A percentile compares a stretch with the other conserved stretches of the same genome.
phyloP scores from a whole-genome alignment of 2,329 filamentous ascomycete species.

The Apiospora sp. region DNA sequence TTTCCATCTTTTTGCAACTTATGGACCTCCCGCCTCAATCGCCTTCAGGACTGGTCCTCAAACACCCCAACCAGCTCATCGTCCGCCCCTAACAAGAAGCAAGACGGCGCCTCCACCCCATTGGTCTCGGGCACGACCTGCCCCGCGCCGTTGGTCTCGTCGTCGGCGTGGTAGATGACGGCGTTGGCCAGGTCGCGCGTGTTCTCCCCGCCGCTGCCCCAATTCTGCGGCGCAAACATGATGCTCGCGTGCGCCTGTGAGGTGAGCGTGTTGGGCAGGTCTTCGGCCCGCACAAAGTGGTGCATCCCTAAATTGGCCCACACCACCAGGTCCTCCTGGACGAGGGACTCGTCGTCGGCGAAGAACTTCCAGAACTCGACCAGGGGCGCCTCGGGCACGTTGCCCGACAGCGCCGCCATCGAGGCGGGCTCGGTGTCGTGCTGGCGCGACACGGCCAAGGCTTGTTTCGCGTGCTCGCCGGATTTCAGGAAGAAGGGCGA shows the following conservation, averaged over 20 bases:
- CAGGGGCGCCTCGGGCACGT: conserved; percentile 41
- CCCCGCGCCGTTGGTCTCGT: neutral
- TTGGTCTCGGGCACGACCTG: neutral
- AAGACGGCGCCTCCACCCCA: neutral
- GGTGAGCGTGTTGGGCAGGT: conserved; percentile 39
- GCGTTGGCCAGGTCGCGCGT: conserved; percentile 18
- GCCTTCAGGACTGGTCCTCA: neutral
- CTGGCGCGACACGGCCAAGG: conserved; percentile 49
- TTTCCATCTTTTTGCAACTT: too few species aligned
- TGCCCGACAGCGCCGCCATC: conserved; percentile 38
- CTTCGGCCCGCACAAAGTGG: conserved; percentile 51
- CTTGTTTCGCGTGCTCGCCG: conserved; percentile 43
- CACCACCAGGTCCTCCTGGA: conserved; percentile 49
- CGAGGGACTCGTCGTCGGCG: conserved; percentile 47
- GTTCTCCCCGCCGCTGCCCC: conserved; percentile 8
- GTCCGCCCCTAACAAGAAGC: neutral
- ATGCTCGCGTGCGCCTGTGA: conserved; percentile 40
- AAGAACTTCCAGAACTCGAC: conserved; percentile 53
- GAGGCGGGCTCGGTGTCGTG: conserved; percentile 52
- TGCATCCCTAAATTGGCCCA: conserved; percentile 60
- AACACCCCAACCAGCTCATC: neutral
- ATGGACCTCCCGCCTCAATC: neutral
- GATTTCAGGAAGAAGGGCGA: conserved; percentile 43
- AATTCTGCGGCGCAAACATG: conserved; percentile 47
- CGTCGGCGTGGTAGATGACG: conserved; percentile 4